Base-by-base conservation (phyloP, 495 filamentous ascomycete species). In the Annulohypoxylon stygium region DNA sequence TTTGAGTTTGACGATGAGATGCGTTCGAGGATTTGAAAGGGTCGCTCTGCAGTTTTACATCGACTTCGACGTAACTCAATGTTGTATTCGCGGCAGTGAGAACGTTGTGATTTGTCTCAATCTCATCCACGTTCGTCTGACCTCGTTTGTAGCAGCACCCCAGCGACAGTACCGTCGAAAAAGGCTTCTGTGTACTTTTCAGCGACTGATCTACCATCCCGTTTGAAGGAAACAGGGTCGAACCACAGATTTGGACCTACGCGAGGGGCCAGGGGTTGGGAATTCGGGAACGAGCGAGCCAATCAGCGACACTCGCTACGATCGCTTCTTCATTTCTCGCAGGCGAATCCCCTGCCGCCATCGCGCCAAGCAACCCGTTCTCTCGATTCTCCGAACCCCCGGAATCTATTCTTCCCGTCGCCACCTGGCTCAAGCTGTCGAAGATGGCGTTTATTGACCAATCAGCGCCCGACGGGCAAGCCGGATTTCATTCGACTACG, bases 281-380 rank as follows among this genome's bases (percentile, higher is more conserved):
- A 51, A 25, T 43, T 48, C 53, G 45, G 20, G 25, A 57, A 23
- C 61, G 39, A 61, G 36, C 34, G 26, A 55, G 20, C 69, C 63
- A 71, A 71, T 67, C 63, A 62, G 39, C 30, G 14, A 0, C 20
- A 16, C 53, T 50, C 23, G 30, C 25, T 26, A 43, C 34, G 6
- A 34, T 39, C 48, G 36, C 51, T 64, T 36, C 61, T 65, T 39
- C 53, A 39, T 61, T 30, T 30, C 37, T 45, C 36, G n/a, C 37
- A 25, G 23, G 58, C 69, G 62, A 71, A 71, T 71, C 68, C 18
- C 20, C 25, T 43, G 1, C 18, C 12, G 20, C 43, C 34, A 53
- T 43, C 39, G 61, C 67, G 67, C 67, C 67, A 65, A 70, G 67
- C 20, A 20, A 39, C 9, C 50, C 9, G 57, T 58, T 10, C 12